Base-by-base conservation (phyloP, 306 rosid genomes). In the Ammopiptanthus mongolicus region DNA sequence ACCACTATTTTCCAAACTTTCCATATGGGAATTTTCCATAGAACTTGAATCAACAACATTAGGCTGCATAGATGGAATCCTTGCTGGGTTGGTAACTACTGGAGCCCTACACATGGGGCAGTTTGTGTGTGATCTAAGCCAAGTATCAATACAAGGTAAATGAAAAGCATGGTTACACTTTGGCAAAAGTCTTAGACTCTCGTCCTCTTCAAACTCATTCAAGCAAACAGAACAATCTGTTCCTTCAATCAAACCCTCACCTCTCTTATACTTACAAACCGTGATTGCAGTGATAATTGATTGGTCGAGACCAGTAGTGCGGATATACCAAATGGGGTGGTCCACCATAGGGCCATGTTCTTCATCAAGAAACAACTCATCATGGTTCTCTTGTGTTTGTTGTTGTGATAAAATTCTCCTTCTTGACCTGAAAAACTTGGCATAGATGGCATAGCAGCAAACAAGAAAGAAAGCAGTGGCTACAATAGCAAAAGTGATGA, bases 81-180 rank as follows among this genome's bases (percentile, higher is more conserved):
- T 48, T 0, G 56, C 21, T 11, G 78, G 78, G 7, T 61, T 34
- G 1, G 22, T 59, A 3, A 88, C 83, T 9, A 91, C 80, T 0
- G 97, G 96, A 28, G 98, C 97, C 0, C 98, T 86, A 8, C 98
- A 93, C 92, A 91, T 68, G 76, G 98, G 98, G 57, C 98, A 93
- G 17, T 82, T 93, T 18, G 93, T 93, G 37, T 93, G 98, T 1
- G 98, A 93, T 55, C 86, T 31, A 17, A 93, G 98, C 98, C 98
- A 93, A 0, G 96, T 93, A 53, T 93, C 98, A 73, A 93, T 91
- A 78, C 98, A 93, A 15, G 89, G 87, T 9, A 86, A 52, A 60
- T 93, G 98, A 58, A 93, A 93, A 73, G 98, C 98, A 65, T 93
- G 98, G 62, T 78, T 91, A 47, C 98, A 93, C 86, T 91, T 91